phyloP scores from a whole-genome alignment of 805 yeast genomes.

The Kockiozyma suomiensis region DNA sequence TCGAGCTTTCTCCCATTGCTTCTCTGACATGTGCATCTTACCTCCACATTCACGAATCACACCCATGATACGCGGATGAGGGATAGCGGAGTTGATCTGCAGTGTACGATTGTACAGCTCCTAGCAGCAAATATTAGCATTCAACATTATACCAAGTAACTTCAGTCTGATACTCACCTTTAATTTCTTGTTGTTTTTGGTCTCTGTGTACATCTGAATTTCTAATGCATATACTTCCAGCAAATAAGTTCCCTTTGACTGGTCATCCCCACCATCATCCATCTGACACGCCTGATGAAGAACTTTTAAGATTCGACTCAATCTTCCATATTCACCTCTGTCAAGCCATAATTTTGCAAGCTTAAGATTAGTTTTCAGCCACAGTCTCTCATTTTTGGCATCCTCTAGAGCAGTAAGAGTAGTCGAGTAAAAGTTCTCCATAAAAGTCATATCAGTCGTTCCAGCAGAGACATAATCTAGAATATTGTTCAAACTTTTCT shows the following conservation, averaged over 20 bases:
- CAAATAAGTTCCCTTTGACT: conserved; percentile 41
- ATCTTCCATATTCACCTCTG: conserved; percentile 33
- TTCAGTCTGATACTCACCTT: conserved; percentile 6
- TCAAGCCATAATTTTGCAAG: conserved; percentile 42
- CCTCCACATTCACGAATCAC: conserved; percentile 79
- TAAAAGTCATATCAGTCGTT: conserved; percentile 32
- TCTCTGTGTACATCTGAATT: conserved; percentile 55
- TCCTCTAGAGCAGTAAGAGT: conserved; percentile 38
- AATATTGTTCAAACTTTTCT: conserved; percentile 43
- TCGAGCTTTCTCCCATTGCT: conserved; percentile 61
- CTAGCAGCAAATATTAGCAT: conserved; percentile 33
- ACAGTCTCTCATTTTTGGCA: conserved; percentile 39
- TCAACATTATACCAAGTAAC: no score
- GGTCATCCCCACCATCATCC: conserved; percentile 36
- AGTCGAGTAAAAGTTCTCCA: conserved; percentile 38
- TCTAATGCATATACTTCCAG: conserved; percentile 70
- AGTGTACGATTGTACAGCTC: conserved; percentile 54
- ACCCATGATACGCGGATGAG: conserved; percentile 76
- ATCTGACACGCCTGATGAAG: conserved; percentile 33
- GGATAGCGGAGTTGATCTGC: conserved; percentile 61
- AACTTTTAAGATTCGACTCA: conserved; percentile 21
- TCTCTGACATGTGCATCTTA: conserved; percentile 60
- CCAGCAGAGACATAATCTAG: conserved; percentile 38
- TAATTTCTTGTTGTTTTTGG: conserved; percentile 47
- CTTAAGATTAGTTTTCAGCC: conserved; percentile 40